Conservation (phyloP, 2,329 filamentous ascomycete species). For the Corinectria fuckeliana region DNA sequence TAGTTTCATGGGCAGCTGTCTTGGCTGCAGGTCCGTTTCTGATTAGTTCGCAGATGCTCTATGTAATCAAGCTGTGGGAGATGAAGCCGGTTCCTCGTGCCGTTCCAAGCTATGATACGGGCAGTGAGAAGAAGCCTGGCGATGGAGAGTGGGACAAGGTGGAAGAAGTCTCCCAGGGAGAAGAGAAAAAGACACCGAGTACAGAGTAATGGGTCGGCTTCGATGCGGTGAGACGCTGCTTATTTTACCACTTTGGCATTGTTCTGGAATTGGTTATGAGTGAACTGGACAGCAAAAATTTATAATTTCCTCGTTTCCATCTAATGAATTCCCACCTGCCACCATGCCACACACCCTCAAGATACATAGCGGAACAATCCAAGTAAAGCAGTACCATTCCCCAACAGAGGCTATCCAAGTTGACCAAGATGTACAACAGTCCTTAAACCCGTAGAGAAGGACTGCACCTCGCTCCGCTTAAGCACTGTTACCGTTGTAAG, state of each 20-base stretch:
- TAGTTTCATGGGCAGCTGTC: neutral
- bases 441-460: too few relatives aligned
- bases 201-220: neutral
- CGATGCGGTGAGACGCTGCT: too few relatives aligned
- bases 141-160: neutral
- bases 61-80: neutral
- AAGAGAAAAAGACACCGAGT: neutral
- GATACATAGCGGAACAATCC: neutral
- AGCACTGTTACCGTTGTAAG: constrained; percentile 52
- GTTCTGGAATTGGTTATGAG: too few relatives aligned
- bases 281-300: neutral
- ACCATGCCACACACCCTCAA: neutral
- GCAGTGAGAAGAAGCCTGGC: neutral
- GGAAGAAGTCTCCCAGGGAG: neutral
- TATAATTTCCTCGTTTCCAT: neutral
- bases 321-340: neutral
- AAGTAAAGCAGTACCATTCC: neutral
- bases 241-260: neutral
- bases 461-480: neutral
- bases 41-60: neutral
- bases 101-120: neutral
- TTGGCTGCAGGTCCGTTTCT: neutral
- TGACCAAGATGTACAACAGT: neutral
- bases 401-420: too few relatives aligned
- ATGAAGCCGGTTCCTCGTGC: neutral